Base-by-base conservation (phyloP, 768 basidiomycete genomes). In the Hortiboletus campestris region DNA sequence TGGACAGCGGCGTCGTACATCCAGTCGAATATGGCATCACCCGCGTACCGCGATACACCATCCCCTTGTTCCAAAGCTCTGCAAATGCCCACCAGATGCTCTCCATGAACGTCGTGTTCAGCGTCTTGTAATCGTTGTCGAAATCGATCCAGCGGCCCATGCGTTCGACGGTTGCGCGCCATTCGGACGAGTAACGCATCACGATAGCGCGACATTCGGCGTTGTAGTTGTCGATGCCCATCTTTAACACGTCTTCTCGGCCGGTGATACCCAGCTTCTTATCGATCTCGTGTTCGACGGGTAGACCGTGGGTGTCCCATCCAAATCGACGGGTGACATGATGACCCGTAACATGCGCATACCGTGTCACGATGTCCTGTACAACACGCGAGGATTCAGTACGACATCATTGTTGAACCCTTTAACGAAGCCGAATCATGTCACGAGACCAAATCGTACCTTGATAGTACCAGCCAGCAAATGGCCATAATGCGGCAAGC, bases 91-190 rank as follows among this genome's bases (percentile, higher is more conserved):
- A 99, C 97, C 97, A 99, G 12, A 97, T 92, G 45, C 86, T 88
- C 78, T 99, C 97, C 97, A 99, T 98, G 72, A 91, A 99, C 10
- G 85, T 76, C 8, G 85, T 73, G 66, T 98, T 94, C 59, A 98
- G 81, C 16, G 97, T 99, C 79, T 98, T 98, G 79, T 99, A 99
- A 66, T 98, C 97, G 64, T 98, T 91, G 73, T 99, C 97, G 64
- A 99, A 99, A 74, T 99, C 97, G 75, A 99, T 98, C 97, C 97
- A 99, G 59, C 97, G 86, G 34, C 96, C 97, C 89, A 98, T 95
- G 60, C 97, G 85, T 73, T 97, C 95, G 51, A 99, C 96, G 5
- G 95, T 98, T 35, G 76, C 68, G 46, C 94, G 86, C 97, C 97
- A 99, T 68, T 98, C 95, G 8, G 84, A 81, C 2, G 95, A 81